Evolutionary conservation across 148 eudicot genomes (phyloP), one percentile per base, ranked within the genome.

Genomic region (Cornus suecica): DNA sequence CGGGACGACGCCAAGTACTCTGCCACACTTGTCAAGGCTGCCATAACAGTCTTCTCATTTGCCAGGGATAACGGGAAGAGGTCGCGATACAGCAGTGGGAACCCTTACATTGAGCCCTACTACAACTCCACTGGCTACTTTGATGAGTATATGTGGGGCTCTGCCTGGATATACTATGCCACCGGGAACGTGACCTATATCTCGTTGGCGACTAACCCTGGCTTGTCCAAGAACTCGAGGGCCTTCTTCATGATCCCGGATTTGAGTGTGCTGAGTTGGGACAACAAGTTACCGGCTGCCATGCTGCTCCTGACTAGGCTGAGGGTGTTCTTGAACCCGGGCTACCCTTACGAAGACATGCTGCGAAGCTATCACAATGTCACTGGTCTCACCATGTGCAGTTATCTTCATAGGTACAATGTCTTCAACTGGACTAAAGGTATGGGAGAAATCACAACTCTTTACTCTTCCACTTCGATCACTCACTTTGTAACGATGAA

Each of bases 61-160:
- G 89, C 93, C 10, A 34, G 93, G 22, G 90, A 86, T 14, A 1
- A 2, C 0, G 84, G 82, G 10, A 84, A 37, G 58, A 66, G 94
- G 32, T 5, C 73, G 0, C 51, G 79, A 1, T 88, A 90, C 52
- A 78, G 81, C 64, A 56, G 79, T 0, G 94, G 87, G 14, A 87
- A 89, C 71, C 76, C 78, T 5, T 83, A 3, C 27, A 85, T 88
- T 34, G 83, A 80, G 60, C 86, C 87, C 0, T 79, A 58, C 68
- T 93, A 93, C 78, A 90, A 89, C 73, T 93, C 95, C 23, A 85
- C 91, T 0, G 89, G 88, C 23, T 87, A 86, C 75, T 89, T 69
- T 29, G 97, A 93, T 34, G 97, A 93, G 87, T 85, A 79, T 79
- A 86, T 93, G 83, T 93, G 93, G 97, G 88, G 95, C 10, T 83